Percentiles rank a stretch among this genome's conserved stretches.
Evolutionary conservation across 805 yeast genomes (phyloP).

Genomic region (Pichia cabralensis): DNA sequence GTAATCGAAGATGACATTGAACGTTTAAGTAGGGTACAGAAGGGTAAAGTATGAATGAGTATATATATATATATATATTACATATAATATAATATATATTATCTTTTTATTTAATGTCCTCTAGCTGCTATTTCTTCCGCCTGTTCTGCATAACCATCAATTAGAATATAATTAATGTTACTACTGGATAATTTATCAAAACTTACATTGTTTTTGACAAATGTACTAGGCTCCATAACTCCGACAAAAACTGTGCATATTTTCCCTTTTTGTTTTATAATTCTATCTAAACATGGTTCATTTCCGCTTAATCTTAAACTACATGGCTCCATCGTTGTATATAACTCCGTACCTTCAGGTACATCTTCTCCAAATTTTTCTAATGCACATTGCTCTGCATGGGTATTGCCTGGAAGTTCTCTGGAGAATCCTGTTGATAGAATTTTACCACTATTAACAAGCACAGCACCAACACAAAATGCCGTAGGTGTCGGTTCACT

Average conservation of each 20-base stretch:
- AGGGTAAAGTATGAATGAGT: slow-evolving; percentile 10
- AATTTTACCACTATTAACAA: slow-evolving; percentile 56
- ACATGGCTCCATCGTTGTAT: slow-evolving; percentile 98
- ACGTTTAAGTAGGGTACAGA: slow-evolving; percentile 29
- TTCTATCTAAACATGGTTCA: slow-evolving; percentile 76
- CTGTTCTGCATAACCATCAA: slow-evolving; percentile 73
- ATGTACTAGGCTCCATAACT: slow-evolving; percentile 80
- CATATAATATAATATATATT: no score
- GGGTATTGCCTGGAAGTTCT: slow-evolving; percentile 90
- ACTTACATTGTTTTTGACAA: slow-evolving; percentile 72
- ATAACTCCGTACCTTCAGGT: slow-evolving; percentile 72
- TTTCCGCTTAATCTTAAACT: slow-evolving; percentile 84
- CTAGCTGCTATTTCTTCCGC: slow-evolving; percentile 60
- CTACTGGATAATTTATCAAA: slow-evolving; percentile 38
- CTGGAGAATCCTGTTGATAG: slow-evolving; percentile 82
- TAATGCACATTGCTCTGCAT: slow-evolving; percentile 93
- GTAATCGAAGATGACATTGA: slow-evolving; percentile 55
- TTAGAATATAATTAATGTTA: slow-evolving; percentile 63
- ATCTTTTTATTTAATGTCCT: slow-evolving; percentile 42
- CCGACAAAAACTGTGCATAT: slow-evolving; percentile 75
- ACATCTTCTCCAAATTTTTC: slow-evolving; percentile 51
- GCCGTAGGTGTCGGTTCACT: slow-evolving; percentile 81
- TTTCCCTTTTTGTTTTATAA: slow-evolving; percentile 28
- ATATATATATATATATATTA: background rate
- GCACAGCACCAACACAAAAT: slow-evolving; percentile 87